phyloP scores from a whole-genome alignment of 2,329 filamentous ascomycete genomes.

The Ophiostoma quercus region DNA sequence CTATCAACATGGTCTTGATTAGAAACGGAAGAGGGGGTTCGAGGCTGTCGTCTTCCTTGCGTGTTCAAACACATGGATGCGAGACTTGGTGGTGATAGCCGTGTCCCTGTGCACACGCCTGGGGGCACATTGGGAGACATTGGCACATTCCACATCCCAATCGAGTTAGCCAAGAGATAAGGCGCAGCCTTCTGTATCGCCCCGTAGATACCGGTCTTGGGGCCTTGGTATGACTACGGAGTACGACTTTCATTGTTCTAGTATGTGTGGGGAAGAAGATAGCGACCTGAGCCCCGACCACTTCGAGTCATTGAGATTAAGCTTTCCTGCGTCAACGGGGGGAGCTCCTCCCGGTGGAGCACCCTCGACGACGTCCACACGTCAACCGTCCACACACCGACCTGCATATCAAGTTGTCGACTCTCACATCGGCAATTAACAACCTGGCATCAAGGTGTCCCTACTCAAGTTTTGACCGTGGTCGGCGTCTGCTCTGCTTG shows the following conservation, averaged over 20 bases:
- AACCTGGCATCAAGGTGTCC: background rate
- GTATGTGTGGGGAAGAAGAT: background rate
- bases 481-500: slow-evolving; percentile 2
- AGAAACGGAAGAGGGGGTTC: background rate
- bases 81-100: background rate
- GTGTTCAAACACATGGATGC: background rate
- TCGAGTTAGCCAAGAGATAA: slow-evolving; percentile 8
- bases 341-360: slow-evolving; percentile 17
- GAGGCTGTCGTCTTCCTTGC: slow-evolving; percentile 1
- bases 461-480: background rate
- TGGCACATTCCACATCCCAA: background rate
- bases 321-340: background rate
- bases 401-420: background rate
- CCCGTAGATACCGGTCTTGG: background rate
- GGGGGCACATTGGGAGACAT: background rate
- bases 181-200: slow-evolving; percentile 7
- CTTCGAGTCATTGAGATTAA: background rate
- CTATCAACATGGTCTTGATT: background rate
- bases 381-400: background rate
- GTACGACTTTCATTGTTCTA: background rate
- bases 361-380: background rate
- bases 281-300: background rate
- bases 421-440: background rate
- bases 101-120: background rate
- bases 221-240: no score